Evolutionary conservation across 306 rosid genomes (phyloP).

Genomic region (Cicer yamashitae): DNA sequence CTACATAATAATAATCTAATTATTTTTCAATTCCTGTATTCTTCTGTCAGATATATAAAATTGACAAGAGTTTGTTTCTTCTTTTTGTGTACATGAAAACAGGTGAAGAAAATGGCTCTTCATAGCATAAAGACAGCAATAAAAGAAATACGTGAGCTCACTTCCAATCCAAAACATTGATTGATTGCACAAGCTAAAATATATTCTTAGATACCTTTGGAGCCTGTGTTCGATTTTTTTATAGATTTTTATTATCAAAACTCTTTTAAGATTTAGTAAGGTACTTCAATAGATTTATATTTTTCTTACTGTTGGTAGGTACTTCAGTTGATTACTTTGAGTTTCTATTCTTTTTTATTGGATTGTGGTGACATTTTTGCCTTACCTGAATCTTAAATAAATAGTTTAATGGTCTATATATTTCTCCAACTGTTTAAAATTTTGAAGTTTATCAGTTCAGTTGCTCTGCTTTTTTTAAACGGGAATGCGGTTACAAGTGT

Average conservation of each 20-base stretch:
- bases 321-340: slow-evolving; percentile 30
- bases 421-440: slow-evolving; percentile 2
- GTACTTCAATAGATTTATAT: slow-evolving; percentile 33
- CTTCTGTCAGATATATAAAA: slow-evolving; percentile 4
- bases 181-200: slow-evolving; percentile 43
- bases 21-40: not conserved
- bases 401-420: slow-evolving; percentile 14
- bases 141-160: slow-evolving; percentile 81
- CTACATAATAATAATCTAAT: slow-evolving; percentile 19
- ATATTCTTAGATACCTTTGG: not conserved
- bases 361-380: slow-evolving; percentile 30
- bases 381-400: slow-evolving; percentile 33
- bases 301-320: not conserved
- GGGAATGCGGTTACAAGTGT: not conserved
- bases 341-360: slow-evolving; percentile 22
- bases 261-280: slow-evolving; percentile 34
- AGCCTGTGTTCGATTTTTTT: slow-evolving; percentile 32
- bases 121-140: slow-evolving; percentile 73
- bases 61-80: slow-evolving; percentile 37
- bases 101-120: slow-evolving; percentile 91
- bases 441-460: slow-evolving; percentile 7
- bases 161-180: slow-evolving; percentile 64
- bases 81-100: slow-evolving; percentile 42
- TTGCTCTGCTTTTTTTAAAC: not conserved
- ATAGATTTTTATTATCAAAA: slow-evolving; percentile 43